These are phyloP conservation scores for Coffea canephora DNA, from an alignment of 257 asterid species.

Conservation along the genomic window DNA sequence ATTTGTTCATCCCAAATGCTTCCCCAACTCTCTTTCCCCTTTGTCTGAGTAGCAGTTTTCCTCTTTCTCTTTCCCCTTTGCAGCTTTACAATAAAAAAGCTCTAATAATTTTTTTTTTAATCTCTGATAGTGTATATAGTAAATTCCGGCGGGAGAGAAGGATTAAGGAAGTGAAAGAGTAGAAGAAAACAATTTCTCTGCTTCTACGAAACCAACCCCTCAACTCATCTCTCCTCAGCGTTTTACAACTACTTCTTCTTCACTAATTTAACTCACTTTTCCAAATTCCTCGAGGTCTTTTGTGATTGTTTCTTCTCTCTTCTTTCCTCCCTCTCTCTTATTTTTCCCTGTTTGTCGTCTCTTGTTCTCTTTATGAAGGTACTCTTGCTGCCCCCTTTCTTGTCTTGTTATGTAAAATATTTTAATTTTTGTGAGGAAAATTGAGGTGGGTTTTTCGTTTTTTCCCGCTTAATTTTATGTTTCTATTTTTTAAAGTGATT, in stretches of 20 bases:
- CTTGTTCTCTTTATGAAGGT: conserved; percentile 34
- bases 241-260: conserved; percentile 5
- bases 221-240: conserved; percentile 8
- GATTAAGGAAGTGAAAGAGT: conserved; percentile 70
- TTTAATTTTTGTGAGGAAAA: not conserved
- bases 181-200: conserved; percentile 74
- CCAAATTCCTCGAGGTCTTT: conserved; percentile 7
- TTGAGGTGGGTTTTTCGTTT: conserved; percentile 5
- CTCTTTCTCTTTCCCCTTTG: conserved; percentile 14
- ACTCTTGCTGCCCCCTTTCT: conserved; percentile 10
- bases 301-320: not conserved
- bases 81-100: not conserved
- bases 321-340: not conserved
- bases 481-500: not conserved
- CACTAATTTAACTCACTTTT: conserved; percentile 20
- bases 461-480: not conserved
- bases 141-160: conserved; percentile 68
- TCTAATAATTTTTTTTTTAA: conserved; percentile 4
- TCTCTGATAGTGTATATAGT: not conserved
- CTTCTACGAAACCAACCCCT: conserved; percentile 61
- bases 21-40: not conserved
- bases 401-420: conserved; percentile 15
- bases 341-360: conserved; percentile 17
- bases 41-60: conserved; percentile 13
- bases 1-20: conserved; percentile 20